A percentile compares a stretch with the other conserved stretches of the same genome.
These are phyloP conservation scores for Zarea fungicola DNA, from an alignment of 2,329 filamentous ascomycete genomes.

Conservation along the genomic window DNA sequence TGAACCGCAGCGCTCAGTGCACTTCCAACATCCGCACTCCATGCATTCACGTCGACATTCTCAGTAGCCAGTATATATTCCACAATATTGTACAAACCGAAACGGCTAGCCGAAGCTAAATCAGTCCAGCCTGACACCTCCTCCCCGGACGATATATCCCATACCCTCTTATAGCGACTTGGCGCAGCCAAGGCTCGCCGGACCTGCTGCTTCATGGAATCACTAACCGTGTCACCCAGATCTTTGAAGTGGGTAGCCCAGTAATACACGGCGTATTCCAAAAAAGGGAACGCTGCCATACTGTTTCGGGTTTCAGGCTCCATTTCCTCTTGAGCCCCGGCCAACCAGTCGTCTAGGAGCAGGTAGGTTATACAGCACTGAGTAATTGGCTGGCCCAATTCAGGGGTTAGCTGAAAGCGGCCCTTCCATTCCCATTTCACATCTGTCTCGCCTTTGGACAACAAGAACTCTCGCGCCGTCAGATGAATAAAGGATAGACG, in stretches of 20 bases:
- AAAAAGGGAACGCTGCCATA: not conserved
- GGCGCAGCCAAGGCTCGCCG: not conserved
- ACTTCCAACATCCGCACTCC: not conserved
- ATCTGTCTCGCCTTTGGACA: not conserved
- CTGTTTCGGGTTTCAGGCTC: not conserved
- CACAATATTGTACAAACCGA: slow-evolving; percentile 5
- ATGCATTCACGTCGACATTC: not conserved
- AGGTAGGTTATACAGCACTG: not conserved
- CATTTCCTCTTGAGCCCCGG: too few species aligned
- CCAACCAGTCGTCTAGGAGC: not conserved
- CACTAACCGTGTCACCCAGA: not conserved
- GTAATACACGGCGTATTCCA: not conserved
- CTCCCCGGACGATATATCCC: too few species aligned
- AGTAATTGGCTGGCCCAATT: not conserved
- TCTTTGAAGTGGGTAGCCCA: not conserved
- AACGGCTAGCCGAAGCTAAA: slow-evolving; percentile 12
- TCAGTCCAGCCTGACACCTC: slow-evolving; percentile 14
- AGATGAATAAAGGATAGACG: not conserved
- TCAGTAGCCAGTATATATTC: not conserved
- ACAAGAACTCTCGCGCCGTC: not conserved
- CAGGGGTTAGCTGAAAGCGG: not conserved
- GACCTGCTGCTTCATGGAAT: not conserved
- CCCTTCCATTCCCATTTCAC: not conserved
- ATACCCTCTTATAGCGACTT: too few species aligned
- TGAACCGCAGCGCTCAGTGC: not conserved